phyloP scores from a whole-genome alignment of 371 early-diverging fungal genomes.

The Chytridium lagenaria region DNA sequence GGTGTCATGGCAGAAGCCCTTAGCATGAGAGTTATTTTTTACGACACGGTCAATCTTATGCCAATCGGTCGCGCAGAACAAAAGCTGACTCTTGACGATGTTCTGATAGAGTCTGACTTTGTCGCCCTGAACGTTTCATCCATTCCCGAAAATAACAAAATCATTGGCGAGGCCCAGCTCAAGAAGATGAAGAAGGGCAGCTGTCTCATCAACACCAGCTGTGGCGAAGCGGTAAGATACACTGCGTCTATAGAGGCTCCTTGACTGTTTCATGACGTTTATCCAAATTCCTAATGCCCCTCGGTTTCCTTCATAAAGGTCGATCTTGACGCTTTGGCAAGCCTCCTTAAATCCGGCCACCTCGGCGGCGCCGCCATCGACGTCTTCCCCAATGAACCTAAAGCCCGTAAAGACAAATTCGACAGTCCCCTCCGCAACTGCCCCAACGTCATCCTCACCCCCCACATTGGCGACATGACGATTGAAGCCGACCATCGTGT shows the following conservation, averaged over 20 bases:
- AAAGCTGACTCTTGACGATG: slow-evolving; percentile 68
- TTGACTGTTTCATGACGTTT: no score
- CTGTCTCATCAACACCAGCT: slow-evolving; percentile 89
- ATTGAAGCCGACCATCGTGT: slow-evolving; percentile 92
- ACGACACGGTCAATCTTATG: slow-evolving; percentile 89
- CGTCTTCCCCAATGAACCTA: slow-evolving; percentile 86
- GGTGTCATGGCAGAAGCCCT: slow-evolving; percentile 93
- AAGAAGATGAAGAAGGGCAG: slow-evolving; percentile 85
- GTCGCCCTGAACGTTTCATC: slow-evolving; percentile 90
- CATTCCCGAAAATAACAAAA: slow-evolving; percentile 85
- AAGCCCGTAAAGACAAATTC: slow-evolving; percentile 74
- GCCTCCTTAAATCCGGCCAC: slow-evolving; percentile 82
- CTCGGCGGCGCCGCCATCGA: slow-evolving; percentile 93
- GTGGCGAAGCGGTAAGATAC: slow-evolving; percentile 73
- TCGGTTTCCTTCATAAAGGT: slow-evolving; percentile 29
- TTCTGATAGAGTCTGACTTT: slow-evolving; percentile 82
- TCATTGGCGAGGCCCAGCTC: slow-evolving; percentile 85
- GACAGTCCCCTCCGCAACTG: slow-evolving; percentile 75
- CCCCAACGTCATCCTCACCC: slow-evolving; percentile 89
- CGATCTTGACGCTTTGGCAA: slow-evolving; percentile 81
- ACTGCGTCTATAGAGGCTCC: not conserved
- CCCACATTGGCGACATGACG: slow-evolving; percentile 91
- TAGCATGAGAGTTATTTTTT: slow-evolving; percentile 84
- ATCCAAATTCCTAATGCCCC: no score
- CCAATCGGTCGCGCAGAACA: slow-evolving; percentile 87